Evolutionary conservation across 805 yeast species (phyloP).

Genomic region (Saccharomycopsis sp.): DNA sequence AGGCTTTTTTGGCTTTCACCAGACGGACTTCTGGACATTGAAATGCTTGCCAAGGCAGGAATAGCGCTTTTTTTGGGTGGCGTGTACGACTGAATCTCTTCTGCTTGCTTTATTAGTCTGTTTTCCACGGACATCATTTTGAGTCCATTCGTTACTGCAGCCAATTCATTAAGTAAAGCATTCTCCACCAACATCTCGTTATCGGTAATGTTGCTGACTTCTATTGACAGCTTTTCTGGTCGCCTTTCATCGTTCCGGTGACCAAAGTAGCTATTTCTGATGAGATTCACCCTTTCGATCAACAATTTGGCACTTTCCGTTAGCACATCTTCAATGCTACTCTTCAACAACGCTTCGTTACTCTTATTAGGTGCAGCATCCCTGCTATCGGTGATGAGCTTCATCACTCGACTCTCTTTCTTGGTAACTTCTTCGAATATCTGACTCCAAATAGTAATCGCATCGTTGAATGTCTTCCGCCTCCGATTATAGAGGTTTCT

Average conservation of each 20-base stretch:
- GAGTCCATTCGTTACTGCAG: constrained; percentile 8
- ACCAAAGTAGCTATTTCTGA: background rate
- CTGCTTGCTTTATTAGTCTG: background rate
- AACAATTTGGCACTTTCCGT: background rate
- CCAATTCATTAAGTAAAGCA: constrained; percentile 12
- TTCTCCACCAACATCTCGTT: constrained; percentile 3
- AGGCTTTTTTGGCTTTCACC: background rate
- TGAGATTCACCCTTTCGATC: background rate
- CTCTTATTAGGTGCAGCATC: background rate
- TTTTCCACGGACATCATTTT: constrained; percentile 4
- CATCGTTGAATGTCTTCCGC: constrained; percentile 2
- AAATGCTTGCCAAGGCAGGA: background rate
- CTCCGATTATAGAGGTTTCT: constrained; percentile 6
- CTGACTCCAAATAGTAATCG: constrained; percentile 4
- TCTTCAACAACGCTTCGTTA: background rate
- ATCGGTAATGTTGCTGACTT: background rate
- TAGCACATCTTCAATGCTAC: background rate
- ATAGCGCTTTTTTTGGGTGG: background rate
- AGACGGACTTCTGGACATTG: background rate
- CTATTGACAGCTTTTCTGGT: background rate
- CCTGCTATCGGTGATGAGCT: background rate
- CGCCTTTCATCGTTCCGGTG: background rate
- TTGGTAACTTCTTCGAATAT: constrained; percentile 5
- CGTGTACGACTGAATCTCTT: background rate
- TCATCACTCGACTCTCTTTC: constrained; percentile 6